Conservation (phyloP, 2,329 filamentous ascomycete genomes). For the Exophiala sp. region DNA sequence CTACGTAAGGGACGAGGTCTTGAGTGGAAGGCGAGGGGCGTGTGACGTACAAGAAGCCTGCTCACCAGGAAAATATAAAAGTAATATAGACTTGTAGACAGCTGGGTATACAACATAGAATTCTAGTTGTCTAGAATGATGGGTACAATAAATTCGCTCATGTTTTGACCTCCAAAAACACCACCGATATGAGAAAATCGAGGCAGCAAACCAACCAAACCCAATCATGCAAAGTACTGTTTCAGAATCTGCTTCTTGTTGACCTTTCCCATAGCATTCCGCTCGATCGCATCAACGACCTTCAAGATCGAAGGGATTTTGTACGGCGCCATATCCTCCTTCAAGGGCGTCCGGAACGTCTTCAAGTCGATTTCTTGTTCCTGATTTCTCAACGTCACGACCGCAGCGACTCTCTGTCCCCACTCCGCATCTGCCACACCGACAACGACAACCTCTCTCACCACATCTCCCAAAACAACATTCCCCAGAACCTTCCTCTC, state of each 20-base stretch:
- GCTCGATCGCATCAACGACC: slow-evolving; percentile 72
- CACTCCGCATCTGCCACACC: slow-evolving; percentile 81
- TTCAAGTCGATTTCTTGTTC: slow-evolving; percentile 7
- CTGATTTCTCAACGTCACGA: slow-evolving; percentile 53
- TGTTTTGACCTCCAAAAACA: no score
- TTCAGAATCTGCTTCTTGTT: slow-evolving; percentile 53
- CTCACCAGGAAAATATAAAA: no score
- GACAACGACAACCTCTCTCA: slow-evolving; percentile 82
- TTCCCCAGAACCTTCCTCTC: slow-evolving; percentile 88
- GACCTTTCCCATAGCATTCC: slow-evolving; percentile 94
- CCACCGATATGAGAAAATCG: no score
- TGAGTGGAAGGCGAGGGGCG: no score
- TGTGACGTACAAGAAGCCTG: no score
- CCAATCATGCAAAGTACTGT: slow-evolving; percentile 38
- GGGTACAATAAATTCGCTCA: no score
- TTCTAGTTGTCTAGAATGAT: no score
- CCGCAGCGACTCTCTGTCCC: slow-evolving; percentile 91
- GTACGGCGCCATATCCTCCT: slow-evolving; percentile 72
- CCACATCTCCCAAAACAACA: slow-evolving; percentile 51
- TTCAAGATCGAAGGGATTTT: slow-evolving; percentile 91
- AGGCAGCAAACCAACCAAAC: no score
- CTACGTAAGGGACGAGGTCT: no score
- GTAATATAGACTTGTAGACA: no score
- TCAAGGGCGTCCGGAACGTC: slow-evolving; percentile 48
- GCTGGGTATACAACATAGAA: no score